A percentile compares a stretch with the other conserved stretches of the same genome.
These are phyloP conservation scores for Globisporangium megalacanthum DNA, from an alignment of 352 stramenopile species.

Conservation along the genomic window DNA sequence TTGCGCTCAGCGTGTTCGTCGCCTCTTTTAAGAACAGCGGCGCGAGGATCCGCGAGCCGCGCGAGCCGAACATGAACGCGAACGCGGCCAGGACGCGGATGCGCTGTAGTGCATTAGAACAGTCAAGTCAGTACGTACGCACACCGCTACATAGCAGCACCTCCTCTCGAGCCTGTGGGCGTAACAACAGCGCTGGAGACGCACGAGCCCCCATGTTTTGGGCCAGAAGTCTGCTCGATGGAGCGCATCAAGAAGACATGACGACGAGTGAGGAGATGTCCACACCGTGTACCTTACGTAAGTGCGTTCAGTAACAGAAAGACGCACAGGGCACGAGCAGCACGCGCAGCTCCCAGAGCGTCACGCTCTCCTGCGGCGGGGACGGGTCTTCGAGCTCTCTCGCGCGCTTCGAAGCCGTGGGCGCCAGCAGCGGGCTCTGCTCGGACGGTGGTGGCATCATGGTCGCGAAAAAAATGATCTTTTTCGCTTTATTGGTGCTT, in stretches of 20 bases:
- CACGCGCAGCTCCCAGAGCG: constrained; percentile 56
- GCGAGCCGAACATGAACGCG: constrained; percentile 62
- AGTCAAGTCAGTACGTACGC: background rate
- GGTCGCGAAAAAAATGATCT: background rate
- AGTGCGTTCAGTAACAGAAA: too few relatives aligned
- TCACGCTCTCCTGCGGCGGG: constrained; percentile 19
- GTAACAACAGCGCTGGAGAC: background rate
- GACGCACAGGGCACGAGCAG: constrained; percentile 65
- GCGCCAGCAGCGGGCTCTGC: constrained; percentile 33
- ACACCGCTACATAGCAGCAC: too few relatives aligned
- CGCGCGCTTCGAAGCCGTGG: constrained; percentile 11
- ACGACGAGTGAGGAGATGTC: too few relatives aligned
- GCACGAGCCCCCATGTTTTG: constrained; percentile 56
- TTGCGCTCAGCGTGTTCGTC: constrained; percentile 47
- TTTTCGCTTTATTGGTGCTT: background rate
- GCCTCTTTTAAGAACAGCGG: constrained; percentile 71
- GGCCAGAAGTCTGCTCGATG: constrained; percentile 79
- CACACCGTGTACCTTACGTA: too few relatives aligned
- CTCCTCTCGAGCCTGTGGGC: too few relatives aligned
- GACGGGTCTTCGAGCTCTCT: constrained; percentile 24
- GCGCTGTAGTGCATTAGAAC: constrained; percentile 27
- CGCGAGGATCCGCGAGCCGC: constrained; percentile 57
- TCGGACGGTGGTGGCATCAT: constrained; percentile 18
- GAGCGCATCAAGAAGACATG: too few relatives aligned
- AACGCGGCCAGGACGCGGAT: constrained; percentile 60